phyloP scores from a whole-genome alignment of 208 protist genomes.

The Eutreptiella sp. region DNA sequence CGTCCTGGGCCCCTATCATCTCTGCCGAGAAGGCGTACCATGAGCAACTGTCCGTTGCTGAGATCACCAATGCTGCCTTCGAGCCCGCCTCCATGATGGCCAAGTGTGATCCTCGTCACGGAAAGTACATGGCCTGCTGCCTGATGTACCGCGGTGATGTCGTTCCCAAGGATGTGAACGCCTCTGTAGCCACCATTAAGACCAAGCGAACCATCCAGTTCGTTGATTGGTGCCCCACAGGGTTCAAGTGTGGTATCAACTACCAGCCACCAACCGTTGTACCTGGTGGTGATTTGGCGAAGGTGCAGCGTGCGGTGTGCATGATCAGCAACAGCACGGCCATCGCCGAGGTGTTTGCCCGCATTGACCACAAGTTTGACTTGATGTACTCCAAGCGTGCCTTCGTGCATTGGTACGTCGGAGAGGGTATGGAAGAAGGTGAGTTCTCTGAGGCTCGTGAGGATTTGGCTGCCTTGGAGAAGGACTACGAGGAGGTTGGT shows the following conservation, averaged over 20 bases:
- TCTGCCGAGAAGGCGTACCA: slow-evolving; percentile 86
- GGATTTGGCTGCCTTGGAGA: slow-evolving; percentile 85
- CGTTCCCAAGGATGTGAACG: slow-evolving; percentile 92
- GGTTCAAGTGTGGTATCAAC: slow-evolving; percentile 98
- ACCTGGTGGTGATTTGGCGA: slow-evolving; percentile 81
- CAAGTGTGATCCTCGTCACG: slow-evolving; percentile 88
- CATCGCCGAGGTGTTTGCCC: slow-evolving; percentile 79
- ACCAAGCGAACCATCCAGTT: slow-evolving; percentile 89
- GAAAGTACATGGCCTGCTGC: slow-evolving; percentile 96
- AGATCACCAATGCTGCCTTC: slow-evolving; percentile 89
- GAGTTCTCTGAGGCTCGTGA: slow-evolving; percentile 87
- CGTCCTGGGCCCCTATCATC: slow-evolving; percentile 86
- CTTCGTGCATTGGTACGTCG: slow-evolving; percentile 92
- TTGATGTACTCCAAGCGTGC: slow-evolving; percentile 87
- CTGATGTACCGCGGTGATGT: slow-evolving; percentile 96
- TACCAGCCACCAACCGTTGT: slow-evolving; percentile 84
- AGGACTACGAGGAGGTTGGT: slow-evolving; percentile 85
- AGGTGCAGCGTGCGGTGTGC: slow-evolving; percentile 85
- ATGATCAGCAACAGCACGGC: slow-evolving; percentile 88
- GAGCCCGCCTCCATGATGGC: slow-evolving; percentile 86
- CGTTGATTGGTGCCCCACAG: slow-evolving; percentile 93
- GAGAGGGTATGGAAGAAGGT: slow-evolving; percentile 89
- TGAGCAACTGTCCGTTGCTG: slow-evolving; percentile 83
- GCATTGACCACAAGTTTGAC: slow-evolving; percentile 88
- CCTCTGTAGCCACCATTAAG: slow-evolving; percentile 84